Percentiles rank a stretch among this genome's conserved stretches.
phyloP scores from a whole-genome alignment of 257 asterid genomes.

The Solanum acaule region DNA sequence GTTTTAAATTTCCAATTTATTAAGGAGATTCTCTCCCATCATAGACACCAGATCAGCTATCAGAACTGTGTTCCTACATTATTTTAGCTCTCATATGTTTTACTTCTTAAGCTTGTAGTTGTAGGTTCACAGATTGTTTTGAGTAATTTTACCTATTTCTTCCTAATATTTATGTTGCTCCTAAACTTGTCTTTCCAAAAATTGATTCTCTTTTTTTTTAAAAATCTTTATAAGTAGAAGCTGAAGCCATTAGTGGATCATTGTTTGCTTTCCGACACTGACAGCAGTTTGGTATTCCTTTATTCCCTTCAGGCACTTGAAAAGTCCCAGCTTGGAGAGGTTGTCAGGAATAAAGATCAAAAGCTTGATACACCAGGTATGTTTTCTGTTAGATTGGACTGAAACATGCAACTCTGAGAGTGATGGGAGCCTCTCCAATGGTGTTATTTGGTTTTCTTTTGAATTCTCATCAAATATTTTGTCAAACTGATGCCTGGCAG shows the following conservation, averaged over 20 bases:
- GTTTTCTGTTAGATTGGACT: background rate
- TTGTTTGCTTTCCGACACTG: background rate
- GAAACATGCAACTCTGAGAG: background rate
- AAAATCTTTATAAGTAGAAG: background rate
- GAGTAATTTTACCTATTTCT: background rate
- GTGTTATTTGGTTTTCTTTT: background rate
- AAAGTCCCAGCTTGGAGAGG: slow-evolving; percentile 85
- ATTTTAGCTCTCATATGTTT: background rate
- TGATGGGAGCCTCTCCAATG: background rate
- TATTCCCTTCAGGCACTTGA: slow-evolving; percentile 58
- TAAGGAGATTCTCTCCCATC: background rate
- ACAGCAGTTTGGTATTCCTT: background rate
- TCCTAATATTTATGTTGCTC: background rate
- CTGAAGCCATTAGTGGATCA: background rate
- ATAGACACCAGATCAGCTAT: background rate
- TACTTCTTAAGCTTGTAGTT: background rate
- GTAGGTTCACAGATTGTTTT: background rate
- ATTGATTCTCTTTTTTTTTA: background rate
- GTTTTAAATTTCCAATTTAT: background rate
- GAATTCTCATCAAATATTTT: background rate
- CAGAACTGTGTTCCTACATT: background rate
- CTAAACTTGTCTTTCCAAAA: background rate
- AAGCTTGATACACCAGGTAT: slow-evolving; percentile 84
- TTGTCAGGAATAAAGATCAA: slow-evolving; percentile 73
- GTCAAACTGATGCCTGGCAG: slow-evolving; percentile 21